Percentiles rank a stretch among this genome's conserved stretches.
phyloP scores from a whole-genome alignment of 805 yeast genomes.

The Candida sanyiensis region DNA sequence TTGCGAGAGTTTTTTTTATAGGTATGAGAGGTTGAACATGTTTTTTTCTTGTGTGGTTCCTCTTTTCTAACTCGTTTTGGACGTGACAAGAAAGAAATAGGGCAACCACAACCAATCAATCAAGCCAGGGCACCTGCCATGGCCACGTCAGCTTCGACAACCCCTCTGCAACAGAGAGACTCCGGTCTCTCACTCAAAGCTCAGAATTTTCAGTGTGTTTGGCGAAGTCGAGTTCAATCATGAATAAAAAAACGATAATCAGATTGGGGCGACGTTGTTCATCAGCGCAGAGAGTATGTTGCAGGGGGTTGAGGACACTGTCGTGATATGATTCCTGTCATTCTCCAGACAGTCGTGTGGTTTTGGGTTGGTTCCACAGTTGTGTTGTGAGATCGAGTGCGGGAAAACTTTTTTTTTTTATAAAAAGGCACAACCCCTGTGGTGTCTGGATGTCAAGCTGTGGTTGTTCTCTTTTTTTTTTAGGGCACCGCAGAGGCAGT shows the following conservation, averaged over 20 bases:
- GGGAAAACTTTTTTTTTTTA: too few species aligned
- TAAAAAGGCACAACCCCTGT: too few species aligned
- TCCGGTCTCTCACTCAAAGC: neutral
- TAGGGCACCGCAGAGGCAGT: too few species aligned
- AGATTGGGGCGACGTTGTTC: conserved; percentile 29
- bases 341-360: neutral
- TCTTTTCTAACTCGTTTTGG: neutral
- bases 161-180: neutral
- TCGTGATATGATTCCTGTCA: conserved; percentile 17
- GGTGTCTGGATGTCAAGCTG: too few species aligned
- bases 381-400: too few species aligned
- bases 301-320: neutral
- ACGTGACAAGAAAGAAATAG: neutral
- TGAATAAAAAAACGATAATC: conserved; percentile 27
- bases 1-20: too few species aligned
- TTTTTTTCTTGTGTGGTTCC: too few species aligned
- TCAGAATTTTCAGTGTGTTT: conserved; percentile 31
- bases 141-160: conserved; percentile 1
- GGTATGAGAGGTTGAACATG: too few species aligned
- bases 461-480: too few species aligned
- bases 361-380: too few species aligned
- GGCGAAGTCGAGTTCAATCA: conserved; percentile 28
- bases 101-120: neutral
- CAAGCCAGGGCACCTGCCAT: conserved; percentile 1
- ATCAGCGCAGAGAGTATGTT: conserved; percentile 16